These are phyloP conservation scores for Candida verbasci DNA, from an alignment of 805 yeast species.

Conservation along the genomic window DNA sequence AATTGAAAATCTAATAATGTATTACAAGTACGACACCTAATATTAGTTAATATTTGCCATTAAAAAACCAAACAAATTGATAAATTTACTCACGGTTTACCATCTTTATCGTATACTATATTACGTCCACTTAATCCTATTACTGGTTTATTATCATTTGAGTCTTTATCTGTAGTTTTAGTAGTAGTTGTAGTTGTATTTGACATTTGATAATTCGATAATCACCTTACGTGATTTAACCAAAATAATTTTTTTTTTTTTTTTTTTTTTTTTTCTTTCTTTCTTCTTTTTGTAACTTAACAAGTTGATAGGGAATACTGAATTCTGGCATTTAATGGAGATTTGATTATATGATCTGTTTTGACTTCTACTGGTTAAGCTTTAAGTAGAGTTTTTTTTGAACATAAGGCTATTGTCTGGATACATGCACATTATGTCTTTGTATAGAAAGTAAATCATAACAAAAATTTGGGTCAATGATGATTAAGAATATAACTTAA, in stretches of 20 bases:
- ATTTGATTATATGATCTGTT: no score
- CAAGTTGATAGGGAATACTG: no score
- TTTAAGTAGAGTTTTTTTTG: no score
- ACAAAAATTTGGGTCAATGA: no score
- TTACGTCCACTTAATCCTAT: slow-evolving; percentile 60
- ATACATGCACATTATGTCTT: no score
- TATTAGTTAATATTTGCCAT: slow-evolving; percentile 15
- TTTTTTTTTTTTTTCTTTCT: not conserved
- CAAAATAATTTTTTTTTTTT: not conserved
- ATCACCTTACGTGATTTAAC: no score
- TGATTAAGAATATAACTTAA: no score
- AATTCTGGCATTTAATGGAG: no score
- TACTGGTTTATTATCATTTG: slow-evolving; percentile 26
- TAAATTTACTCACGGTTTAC: slow-evolving; percentile 73
- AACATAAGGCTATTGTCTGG: no score
- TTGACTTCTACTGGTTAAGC: no score
- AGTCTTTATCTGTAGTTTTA: not conserved
- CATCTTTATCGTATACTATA: slow-evolving; percentile 79
- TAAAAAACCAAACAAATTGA: not conserved
- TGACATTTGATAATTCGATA: not conserved
- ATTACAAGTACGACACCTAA: slow-evolving; percentile 82
- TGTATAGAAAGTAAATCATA: no score
- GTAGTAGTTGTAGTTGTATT: not conserved
- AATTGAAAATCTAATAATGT: slow-evolving; percentile 72
- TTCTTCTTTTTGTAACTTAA: no score